These are phyloP conservation scores for Chenopodium berlandieri DNA, from an alignment of 148 eudicot species.

Conservation along the genomic window DNA sequence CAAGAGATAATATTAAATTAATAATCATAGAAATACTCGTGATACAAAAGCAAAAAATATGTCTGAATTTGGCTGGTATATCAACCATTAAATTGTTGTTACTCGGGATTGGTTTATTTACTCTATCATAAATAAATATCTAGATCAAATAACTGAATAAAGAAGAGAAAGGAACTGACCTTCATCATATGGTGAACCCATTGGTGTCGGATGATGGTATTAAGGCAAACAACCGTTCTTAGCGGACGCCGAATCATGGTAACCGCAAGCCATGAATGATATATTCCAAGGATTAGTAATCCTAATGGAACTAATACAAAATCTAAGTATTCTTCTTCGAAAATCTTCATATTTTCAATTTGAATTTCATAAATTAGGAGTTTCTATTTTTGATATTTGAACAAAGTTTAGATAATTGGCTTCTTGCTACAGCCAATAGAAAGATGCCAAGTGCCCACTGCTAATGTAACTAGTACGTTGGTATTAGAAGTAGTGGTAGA, in stretches of 20 bases:
- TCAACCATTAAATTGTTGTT: no score
- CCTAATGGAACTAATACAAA: slow-evolving; percentile 30
- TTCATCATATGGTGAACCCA: slow-evolving; percentile 37
- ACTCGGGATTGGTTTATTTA: no score
- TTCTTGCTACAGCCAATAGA: not conserved
- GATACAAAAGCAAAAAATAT: no score
- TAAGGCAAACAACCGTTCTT: slow-evolving; percentile 29
- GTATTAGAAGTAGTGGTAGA: no score
- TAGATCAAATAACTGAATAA: not conserved
- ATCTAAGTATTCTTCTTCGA: slow-evolving; percentile 21
- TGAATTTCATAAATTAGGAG: not conserved
- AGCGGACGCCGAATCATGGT: slow-evolving; percentile 19
- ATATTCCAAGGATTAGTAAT: slow-evolving; percentile 22
- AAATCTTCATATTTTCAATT: slow-evolving; percentile 1
- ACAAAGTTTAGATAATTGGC: not conserved
- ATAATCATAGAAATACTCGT: no score
- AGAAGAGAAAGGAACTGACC: slow-evolving; percentile 12
- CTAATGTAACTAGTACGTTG: no score
- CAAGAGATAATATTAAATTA: no score
- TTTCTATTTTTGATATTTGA: not conserved
- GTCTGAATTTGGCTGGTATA: no score
- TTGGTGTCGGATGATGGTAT: slow-evolving; percentile 19
- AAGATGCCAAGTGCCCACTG: not conserved
- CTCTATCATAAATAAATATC: no score
- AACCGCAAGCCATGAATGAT: slow-evolving; percentile 26